Percentiles rank a stretch among this genome's conserved stretches.
These are phyloP conservation scores for Irpex rosettiformis DNA, from an alignment of 1,284 basidiomycete species.

Conservation along the genomic window DNA sequence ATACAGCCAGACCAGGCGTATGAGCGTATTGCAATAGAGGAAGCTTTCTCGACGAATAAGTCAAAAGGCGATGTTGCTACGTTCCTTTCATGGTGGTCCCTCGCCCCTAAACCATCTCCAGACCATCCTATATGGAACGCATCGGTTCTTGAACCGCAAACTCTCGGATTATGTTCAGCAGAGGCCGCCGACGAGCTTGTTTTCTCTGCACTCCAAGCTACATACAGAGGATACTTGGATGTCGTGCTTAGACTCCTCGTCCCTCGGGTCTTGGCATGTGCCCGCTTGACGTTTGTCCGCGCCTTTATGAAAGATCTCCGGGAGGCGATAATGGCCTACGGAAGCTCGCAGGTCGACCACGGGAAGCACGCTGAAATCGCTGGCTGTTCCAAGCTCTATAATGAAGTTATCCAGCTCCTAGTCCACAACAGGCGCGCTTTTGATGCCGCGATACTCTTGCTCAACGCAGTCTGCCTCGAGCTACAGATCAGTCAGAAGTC, in stretches of 20 bases:
- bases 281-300: neutral
- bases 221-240: conserved; percentile 1
- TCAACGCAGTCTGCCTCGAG: neutral
- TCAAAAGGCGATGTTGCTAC: conserved; percentile 20
- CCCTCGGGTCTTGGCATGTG: conserved; percentile 4
- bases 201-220: neutral
- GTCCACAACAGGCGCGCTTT: neutral
- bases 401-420: neutral
- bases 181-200: neutral
- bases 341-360: neutral
- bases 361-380: neutral
- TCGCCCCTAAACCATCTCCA: conserved; percentile 28
- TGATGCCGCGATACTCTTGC: neutral
- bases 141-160: neutral
- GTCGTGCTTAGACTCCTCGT: neutral
- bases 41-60: conserved; percentile 21
- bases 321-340: neutral
- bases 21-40: conserved; percentile 26
- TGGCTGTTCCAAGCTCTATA: neutral
- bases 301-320: neutral
- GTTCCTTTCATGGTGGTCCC: conserved; percentile 37
- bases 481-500: neutral
- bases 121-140: neutral
- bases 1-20: conserved; percentile 32
- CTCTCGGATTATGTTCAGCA: neutral